Evolutionary conservation across 129 eudicot species (phyloP).

Genomic region (Flaveria bidentis): DNA sequence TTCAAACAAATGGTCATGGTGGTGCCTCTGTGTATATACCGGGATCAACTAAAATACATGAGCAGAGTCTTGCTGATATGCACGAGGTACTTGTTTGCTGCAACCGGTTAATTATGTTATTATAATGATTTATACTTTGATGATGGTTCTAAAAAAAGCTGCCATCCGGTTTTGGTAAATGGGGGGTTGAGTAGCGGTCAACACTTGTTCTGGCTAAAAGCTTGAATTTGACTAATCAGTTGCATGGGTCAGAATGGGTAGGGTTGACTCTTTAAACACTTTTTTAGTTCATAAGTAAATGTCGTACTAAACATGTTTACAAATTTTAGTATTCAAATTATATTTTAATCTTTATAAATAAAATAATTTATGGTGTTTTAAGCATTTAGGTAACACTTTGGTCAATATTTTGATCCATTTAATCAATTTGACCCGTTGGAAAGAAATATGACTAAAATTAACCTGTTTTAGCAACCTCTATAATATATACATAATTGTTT

Average conservation of each 20-base stretch:
- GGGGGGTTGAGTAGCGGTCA: not conserved
- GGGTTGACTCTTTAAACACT: constrained; percentile 1
- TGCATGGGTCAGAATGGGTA: not conserved
- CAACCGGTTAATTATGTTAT: not conserved
- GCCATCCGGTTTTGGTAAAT: constrained; percentile 2
- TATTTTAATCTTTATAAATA: not conserved
- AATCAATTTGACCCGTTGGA: not conserved
- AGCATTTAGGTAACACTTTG: too few relatives aligned
- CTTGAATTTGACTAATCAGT: not conserved
- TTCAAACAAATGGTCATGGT: constrained; percentile 73
- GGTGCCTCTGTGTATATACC: constrained; percentile 73
- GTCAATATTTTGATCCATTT: not conserved
- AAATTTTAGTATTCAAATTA: not conserved
- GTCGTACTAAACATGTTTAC: too few relatives aligned
- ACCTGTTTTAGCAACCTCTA: not conserved
- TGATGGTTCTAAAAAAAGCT: not conserved
- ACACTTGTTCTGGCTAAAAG: not conserved
- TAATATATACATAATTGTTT: too few relatives aligned
- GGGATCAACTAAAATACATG: constrained; percentile 90
- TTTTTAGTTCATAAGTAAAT: not conserved
- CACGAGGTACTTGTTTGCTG: constrained; percentile 64
- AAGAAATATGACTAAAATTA: not conserved
- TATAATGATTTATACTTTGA: not conserved
- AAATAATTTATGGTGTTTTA: not conserved
- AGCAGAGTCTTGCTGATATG: constrained; percentile 86